phyloP scores from a whole-genome alignment of 1,139 yeast species.

The Debaryomyces udenii region DNA sequence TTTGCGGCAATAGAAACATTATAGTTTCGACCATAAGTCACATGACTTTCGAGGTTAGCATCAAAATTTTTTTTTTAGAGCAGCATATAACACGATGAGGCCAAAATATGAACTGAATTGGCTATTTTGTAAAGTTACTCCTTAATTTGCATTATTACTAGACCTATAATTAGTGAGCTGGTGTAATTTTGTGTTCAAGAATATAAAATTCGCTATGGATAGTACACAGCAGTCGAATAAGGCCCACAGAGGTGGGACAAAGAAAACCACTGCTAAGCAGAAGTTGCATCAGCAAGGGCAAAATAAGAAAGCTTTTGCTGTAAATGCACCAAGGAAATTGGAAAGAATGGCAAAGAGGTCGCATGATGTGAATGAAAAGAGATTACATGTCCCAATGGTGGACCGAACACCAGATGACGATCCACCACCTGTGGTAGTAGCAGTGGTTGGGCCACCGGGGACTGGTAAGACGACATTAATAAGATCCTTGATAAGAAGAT shows the following conservation, averaged over 20 bases:
- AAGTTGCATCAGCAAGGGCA: constrained; percentile 89
- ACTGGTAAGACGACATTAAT: constrained; percentile 96
- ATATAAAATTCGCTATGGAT: constrained; percentile 22
- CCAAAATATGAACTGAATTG: constrained; percentile 1
- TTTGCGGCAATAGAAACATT: constrained; percentile 14
- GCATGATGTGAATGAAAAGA: constrained; percentile 83
- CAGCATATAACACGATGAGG: constrained; percentile 9
- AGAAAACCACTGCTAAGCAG: constrained; percentile 72
- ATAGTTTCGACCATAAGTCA: constrained; percentile 1
- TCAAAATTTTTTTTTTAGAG: constrained; percentile 11
- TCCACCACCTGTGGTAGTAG: constrained; percentile 95
- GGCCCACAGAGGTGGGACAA: constrained; percentile 60
- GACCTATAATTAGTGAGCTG: no score
- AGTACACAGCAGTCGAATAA: constrained; percentile 55
- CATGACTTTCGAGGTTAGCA: constrained; percentile 6
- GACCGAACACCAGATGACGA: constrained; percentile 97
- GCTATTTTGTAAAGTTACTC: not conserved
- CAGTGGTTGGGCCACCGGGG: constrained; percentile 98
- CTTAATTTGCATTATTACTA: not conserved
- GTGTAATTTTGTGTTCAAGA: not conserved
- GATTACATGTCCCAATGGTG: constrained; percentile 95
- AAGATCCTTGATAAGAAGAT: constrained; percentile 82
- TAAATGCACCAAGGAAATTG: constrained; percentile 86
- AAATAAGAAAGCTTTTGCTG: constrained; percentile 94
- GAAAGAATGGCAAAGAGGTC: constrained; percentile 84